phyloP scores from a whole-genome alignment of 345 rosid species.

The Populus alba region DNA sequence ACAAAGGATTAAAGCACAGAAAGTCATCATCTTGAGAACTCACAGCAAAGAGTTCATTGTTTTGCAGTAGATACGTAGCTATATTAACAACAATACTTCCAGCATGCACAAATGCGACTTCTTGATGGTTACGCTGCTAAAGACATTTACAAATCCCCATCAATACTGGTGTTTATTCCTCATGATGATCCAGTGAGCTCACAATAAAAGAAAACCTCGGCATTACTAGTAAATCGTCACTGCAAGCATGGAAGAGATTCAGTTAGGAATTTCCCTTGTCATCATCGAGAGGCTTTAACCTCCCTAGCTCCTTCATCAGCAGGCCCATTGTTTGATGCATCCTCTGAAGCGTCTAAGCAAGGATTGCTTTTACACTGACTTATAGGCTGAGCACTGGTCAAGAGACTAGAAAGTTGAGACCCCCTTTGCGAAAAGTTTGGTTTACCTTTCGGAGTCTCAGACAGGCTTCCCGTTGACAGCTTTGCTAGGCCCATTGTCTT shows the following conservation, averaged over 20 bases:
- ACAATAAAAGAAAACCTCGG: slow-evolving; percentile 28
- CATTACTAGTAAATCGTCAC: slow-evolving; percentile 26
- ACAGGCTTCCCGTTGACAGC: slow-evolving; percentile 25
- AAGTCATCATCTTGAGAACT: neutral
- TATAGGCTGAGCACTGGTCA: slow-evolving; percentile 14
- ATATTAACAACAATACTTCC: neutral
- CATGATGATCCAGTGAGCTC: slow-evolving; percentile 22
- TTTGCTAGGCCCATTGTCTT: slow-evolving; percentile 24
- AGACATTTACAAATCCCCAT: neutral
- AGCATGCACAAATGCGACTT: neutral
- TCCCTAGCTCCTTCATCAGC: slow-evolving; percentile 34
- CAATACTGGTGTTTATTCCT: neutral
- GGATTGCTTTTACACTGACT: slow-evolving; percentile 18
- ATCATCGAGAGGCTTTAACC: slow-evolving; percentile 33
- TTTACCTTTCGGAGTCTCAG: slow-evolving; percentile 30
- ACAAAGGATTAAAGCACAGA: neutral
- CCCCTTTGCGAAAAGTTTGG: slow-evolving; percentile 37
- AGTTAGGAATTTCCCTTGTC: slow-evolving; percentile 40
- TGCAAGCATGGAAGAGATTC: slow-evolving; percentile 19
- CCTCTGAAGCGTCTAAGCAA: slow-evolving; percentile 29
- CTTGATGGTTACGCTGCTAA: neutral
- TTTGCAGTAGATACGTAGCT: neutral
- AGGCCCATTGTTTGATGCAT: slow-evolving; percentile 41
- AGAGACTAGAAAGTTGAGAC: slow-evolving; percentile 22
- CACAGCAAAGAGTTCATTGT: neutral